Conservation (phyloP, 192 early-diverging fungal species). For the Backusella morwellensis region DNA sequence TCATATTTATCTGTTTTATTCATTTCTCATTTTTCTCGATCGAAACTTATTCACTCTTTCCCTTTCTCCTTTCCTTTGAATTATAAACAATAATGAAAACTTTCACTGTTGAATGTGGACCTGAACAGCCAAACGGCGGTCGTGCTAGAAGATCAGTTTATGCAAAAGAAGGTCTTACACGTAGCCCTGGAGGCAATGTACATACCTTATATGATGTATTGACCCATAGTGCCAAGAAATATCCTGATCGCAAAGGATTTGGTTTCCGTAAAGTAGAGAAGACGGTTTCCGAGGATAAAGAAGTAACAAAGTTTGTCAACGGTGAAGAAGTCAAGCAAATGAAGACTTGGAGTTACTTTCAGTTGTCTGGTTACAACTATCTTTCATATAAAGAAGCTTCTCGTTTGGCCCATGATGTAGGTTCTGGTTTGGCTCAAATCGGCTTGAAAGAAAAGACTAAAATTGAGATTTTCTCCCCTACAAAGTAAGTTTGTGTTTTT, state of each 20-base stretch:
- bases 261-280: conserved; percentile 68
- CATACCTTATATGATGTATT: conserved; percentile 74
- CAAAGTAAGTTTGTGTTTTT: conserved; percentile 45
- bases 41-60: background rate
- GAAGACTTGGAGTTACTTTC: conserved; percentile 85
- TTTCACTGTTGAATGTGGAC: conserved; percentile 24
- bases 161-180: conserved; percentile 43
- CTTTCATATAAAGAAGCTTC: conserved; percentile 73
- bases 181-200: conserved; percentile 44
- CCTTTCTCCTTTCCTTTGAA: conserved; percentile 9
- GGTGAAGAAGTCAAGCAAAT: conserved; percentile 60
- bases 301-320: conserved; percentile 56
- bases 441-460: conserved; percentile 48
- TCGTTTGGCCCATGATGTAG: conserved; percentile 52
- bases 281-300: conserved; percentile 74
- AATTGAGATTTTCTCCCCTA: conserved; percentile 69
- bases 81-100: conserved; percentile 20
- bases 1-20: background rate
- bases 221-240: conserved; percentile 49
- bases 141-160: conserved; percentile 45
- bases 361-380: conserved; percentile 79
- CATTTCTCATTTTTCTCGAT: background rate
- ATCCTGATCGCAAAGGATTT: conserved; percentile 60
- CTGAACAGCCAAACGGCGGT: conserved; percentile 28
- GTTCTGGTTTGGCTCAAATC: conserved; percentile 71